Evolutionary conservation across 495 filamentous ascomycete species (phyloP).

Genomic region (Antarctomyces pellizariae): DNA sequence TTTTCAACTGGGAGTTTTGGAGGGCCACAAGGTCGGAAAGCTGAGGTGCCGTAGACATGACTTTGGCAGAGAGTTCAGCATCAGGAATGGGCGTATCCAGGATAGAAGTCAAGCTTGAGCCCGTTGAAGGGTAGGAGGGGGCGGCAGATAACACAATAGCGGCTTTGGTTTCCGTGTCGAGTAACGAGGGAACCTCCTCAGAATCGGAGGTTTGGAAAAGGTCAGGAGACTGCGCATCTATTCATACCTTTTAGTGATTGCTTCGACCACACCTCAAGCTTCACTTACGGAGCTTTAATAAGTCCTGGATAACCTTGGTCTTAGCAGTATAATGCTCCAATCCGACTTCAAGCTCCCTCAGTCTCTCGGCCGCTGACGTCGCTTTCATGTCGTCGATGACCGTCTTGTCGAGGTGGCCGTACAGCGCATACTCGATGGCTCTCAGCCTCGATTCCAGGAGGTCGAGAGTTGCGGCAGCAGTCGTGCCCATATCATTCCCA

Average conservation of each 20-base stretch:
- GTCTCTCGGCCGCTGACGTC: constrained; percentile 23
- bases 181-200: constrained; percentile 19
- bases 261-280: background rate
- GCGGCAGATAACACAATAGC: constrained; percentile 57
- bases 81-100: constrained; percentile 57
- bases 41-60: constrained; percentile 47
- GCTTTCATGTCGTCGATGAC: constrained; percentile 13
- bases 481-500: too few species aligned
- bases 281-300: constrained; percentile 21
- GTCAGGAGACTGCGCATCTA: constrained; percentile 33
- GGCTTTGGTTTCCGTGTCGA: constrained; percentile 14
- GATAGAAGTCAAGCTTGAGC: constrained; percentile 58
- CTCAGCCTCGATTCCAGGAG: constrained; percentile 55
- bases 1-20: constrained; percentile 46
- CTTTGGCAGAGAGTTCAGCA: constrained; percentile 33
- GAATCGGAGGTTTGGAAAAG: constrained; percentile 25
- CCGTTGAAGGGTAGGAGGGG: constrained; percentile 47
- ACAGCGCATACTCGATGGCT: constrained; percentile 50
- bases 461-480: constrained; percentile 39
- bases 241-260: constrained; percentile 9
- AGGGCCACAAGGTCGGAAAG: constrained; percentile 38
- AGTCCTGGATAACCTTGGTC: constrained; percentile 24
- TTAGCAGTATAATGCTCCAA: constrained; percentile 24
- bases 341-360: constrained; percentile 39
- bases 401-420: constrained; percentile 24